Conservation (phyloP, 2,329 filamentous ascomycete species). For the Shiraia sp. region DNA sequence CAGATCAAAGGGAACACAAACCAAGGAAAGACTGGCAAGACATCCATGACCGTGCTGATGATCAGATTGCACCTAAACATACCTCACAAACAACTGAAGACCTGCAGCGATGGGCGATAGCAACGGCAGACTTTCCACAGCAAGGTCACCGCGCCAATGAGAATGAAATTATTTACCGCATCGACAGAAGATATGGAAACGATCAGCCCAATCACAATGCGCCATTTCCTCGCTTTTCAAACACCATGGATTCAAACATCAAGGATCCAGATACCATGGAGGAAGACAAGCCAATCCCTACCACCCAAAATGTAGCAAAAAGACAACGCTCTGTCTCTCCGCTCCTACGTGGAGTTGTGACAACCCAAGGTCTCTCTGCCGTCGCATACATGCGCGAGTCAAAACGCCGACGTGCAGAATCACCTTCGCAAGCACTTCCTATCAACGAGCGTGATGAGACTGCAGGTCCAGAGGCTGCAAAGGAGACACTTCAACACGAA, state of each 20-base stretch:
- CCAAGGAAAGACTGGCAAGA: slow-evolving; percentile 3
- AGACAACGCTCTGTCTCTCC: no score
- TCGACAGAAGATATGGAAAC: slow-evolving; percentile 7
- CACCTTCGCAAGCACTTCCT: no score
- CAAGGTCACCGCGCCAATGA: slow-evolving; percentile 6
- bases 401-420: no score
- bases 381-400: no score
- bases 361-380: no score
- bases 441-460: no score
- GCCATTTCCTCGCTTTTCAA: neutral
- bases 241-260: neutral
- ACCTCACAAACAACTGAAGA: slow-evolving; percentile 4
- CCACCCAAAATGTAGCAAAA: no score
- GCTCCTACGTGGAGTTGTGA: no score
- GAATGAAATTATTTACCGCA: slow-evolving; percentile 4
- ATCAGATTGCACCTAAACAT: slow-evolving; percentile 11
- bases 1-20: neutral
- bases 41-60: slow-evolving; percentile 7
- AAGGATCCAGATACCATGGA: no score
- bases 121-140: slow-evolving; percentile 9
- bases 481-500: no score
- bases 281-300: no score
- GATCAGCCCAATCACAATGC: neutral
- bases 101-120: slow-evolving; percentile 13
- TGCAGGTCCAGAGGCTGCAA: no score